Evolutionary conservation across 352 stramenopile genomes (phyloP).

Genomic region (Phytophthora meadii): DNA sequence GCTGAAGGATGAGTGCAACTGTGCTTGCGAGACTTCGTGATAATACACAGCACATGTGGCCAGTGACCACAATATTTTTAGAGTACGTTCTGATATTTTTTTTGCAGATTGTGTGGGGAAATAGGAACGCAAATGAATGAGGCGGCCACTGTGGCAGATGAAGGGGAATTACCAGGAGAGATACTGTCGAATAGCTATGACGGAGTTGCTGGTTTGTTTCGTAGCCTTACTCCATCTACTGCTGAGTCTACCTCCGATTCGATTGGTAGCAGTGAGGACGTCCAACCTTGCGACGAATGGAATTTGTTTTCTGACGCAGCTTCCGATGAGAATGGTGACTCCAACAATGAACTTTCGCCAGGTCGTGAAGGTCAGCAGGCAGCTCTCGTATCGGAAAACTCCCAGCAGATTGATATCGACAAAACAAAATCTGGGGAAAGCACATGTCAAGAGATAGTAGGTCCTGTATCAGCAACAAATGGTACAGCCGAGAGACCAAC

Average conservation of each 20-base stretch:
- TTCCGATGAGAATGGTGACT: conserved; percentile 1
- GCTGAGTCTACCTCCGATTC: conserved; percentile 45
- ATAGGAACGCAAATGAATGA: conserved; percentile 23
- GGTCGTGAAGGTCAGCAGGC: conserved; percentile 2
- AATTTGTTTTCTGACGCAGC: conserved; percentile 35
- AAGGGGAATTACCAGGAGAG: conserved; percentile 1
- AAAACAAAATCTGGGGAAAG: not conserved
- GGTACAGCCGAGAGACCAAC: not conserved
- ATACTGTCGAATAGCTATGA: not conserved
- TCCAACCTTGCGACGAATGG: conserved; percentile 49
- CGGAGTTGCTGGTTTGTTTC: not conserved
- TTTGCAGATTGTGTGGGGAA: conserved; percentile 9
- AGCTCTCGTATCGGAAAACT: not conserved
- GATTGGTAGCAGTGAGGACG: conserved; percentile 48
- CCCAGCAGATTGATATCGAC: conserved; percentile 12
- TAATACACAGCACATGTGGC: conserved; percentile 30
- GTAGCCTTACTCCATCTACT: conserved; percentile 21
- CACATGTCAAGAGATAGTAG: not conserved
- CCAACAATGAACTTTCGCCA: conserved; percentile 12
- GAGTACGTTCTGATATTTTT: conserved; percentile 19
- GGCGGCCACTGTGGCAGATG: conserved; percentile 12
- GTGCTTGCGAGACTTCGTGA: conserved; percentile 2
- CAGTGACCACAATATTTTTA: conserved; percentile 37
- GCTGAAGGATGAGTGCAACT: conserved; percentile 1
- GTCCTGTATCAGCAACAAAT: not conserved